phyloP scores from a whole-genome alignment of 495 filamentous ascomycete genomes.

The Tuber indicum region DNA sequence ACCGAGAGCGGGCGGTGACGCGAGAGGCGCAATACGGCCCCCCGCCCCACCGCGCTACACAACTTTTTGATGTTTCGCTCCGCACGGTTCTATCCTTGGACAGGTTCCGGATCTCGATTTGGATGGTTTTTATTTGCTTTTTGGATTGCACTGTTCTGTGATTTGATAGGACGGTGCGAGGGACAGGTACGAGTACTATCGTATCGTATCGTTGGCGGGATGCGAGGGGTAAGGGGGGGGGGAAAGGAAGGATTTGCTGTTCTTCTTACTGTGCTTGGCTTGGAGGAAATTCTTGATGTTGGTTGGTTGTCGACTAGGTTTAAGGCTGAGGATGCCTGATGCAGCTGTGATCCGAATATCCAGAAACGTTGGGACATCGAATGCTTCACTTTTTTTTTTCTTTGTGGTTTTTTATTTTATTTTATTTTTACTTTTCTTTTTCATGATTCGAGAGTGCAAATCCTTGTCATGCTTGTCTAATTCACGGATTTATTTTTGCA shows the following conservation, averaged over 20 bases:
- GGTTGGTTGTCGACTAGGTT: background rate
- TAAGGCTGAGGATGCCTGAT: background rate
- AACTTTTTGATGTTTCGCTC: background rate
- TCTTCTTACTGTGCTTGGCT: background rate
- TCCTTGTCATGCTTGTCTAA: background rate
- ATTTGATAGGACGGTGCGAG: background rate
- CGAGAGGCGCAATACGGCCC: background rate
- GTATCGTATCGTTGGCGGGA: background rate
- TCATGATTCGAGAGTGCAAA: background rate
- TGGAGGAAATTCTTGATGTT: background rate
- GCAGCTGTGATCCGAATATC: background rate
- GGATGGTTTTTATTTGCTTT: background rate
- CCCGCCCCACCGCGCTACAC: too few species aligned
- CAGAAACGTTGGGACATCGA: background rate
- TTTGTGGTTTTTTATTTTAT: background rate
- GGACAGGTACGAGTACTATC: background rate
- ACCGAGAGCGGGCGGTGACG: background rate
- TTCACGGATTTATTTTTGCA: background rate
- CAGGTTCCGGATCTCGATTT: background rate
- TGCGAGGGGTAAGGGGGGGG: background rate
- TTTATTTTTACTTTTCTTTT: background rate
- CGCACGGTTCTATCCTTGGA: background rate
- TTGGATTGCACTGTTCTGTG: background rate
- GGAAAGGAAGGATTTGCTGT: background rate
- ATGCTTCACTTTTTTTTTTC: background rate